Evolutionary conservation across 805 yeast species (phyloP).

Genomic region (Wickerhamiella sorbophila): DNA sequence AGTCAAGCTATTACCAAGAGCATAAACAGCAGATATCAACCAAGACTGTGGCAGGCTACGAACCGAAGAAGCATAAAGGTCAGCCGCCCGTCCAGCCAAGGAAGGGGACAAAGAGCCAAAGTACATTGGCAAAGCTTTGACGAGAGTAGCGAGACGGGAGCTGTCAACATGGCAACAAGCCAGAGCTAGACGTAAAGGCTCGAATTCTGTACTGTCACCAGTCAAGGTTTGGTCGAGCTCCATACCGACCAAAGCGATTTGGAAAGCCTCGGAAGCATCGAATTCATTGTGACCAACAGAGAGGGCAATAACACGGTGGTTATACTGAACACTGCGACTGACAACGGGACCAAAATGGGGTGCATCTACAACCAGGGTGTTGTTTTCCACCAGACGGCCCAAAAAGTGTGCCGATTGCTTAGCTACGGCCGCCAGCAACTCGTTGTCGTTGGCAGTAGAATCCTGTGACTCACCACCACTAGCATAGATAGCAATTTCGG

Average conservation of each 20-base stretch:
- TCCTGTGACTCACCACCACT: background rate
- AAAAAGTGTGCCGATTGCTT: conserved; percentile 1
- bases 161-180: conserved; percentile 30
- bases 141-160: conserved; percentile 22
- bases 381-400: conserved; percentile 13
- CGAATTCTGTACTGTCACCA: conserved; percentile 37
- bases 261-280: conserved; percentile 31
- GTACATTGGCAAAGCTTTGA: conserved; percentile 30
- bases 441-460: background rate
- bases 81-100: conserved; percentile 40
- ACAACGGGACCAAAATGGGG: conserved; percentile 18
- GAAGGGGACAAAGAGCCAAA: conserved; percentile 31
- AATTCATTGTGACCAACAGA: conserved; percentile 37
- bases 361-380: conserved; percentile 13
- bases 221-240: conserved; percentile 20
- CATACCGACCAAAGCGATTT: conserved; percentile 37
- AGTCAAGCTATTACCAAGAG: conserved; percentile 60
- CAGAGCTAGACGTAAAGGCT: conserved; percentile 41
- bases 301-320: conserved; percentile 49
- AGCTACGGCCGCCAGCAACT: background rate
- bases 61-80: conserved; percentile 50
- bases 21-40: conserved; percentile 69
- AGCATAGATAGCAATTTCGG: conserved; percentile 8
- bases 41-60: conserved; percentile 64
- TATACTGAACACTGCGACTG: conserved; percentile 43